These are phyloP conservation scores for Coemansia sp. DNA, from an alignment of 192 early-diverging fungal species.

Conservation along the genomic window DNA sequence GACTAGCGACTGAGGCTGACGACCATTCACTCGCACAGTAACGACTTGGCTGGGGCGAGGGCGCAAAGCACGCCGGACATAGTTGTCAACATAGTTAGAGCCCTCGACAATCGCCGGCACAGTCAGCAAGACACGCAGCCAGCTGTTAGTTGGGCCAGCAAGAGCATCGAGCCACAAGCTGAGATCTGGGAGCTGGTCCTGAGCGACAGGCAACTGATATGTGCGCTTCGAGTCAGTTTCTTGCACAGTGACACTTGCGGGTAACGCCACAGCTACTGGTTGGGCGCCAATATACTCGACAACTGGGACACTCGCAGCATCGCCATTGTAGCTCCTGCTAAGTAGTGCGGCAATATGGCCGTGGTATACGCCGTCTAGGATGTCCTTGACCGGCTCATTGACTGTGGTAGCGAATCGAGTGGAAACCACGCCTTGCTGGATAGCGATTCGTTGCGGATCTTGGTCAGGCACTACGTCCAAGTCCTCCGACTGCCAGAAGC, in stretches of 20 bases:
- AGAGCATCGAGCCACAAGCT: conserved; percentile 68
- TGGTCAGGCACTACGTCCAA: conserved; percentile 80
- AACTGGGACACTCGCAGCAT: conserved; percentile 65
- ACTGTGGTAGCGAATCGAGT: conserved; percentile 70
- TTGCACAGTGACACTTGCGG: background rate
- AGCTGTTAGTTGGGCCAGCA: conserved; percentile 68
- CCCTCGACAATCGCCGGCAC: conserved; percentile 75
- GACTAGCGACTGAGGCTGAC: background rate
- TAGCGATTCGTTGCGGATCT: conserved; percentile 80
- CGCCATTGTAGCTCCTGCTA: conserved; percentile 68
- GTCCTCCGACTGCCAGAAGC: conserved; percentile 88
- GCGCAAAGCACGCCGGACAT: conserved; percentile 61
- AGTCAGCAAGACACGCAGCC: conserved; percentile 83
- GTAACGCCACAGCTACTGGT: background rate
- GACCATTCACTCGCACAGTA: background rate
- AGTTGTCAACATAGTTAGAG: conserved; percentile 63
- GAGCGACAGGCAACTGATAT: conserved; percentile 6
- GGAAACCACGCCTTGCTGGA: conserved; percentile 89
- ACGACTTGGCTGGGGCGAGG: conserved; percentile 61
- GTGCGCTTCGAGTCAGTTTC: background rate
- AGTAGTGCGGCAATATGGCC: conserved; percentile 78
- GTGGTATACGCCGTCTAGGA: conserved; percentile 81
- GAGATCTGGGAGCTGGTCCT: conserved; percentile 11
- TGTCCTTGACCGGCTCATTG: conserved; percentile 87
- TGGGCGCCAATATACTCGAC: conserved; percentile 68